Evolutionary conservation across 805 yeast genomes (phyloP), one percentile per base, ranked within the genome.

Genomic region (Yarrowia sp.): DNA sequence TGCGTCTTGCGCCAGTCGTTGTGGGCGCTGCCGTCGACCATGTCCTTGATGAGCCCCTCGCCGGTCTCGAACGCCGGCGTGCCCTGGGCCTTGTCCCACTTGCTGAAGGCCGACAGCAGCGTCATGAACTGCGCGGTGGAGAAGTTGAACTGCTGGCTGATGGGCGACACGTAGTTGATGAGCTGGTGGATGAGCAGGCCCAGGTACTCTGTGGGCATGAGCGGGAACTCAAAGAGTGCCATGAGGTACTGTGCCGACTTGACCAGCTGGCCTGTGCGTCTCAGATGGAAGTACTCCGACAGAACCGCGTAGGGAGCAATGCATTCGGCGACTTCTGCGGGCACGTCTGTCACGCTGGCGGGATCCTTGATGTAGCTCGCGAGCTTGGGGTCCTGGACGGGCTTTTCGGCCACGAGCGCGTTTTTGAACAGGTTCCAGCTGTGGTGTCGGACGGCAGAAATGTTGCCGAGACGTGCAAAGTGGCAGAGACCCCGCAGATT

Each of bases 241-340:
- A 63, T 35, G n/a, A 72, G 59, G 16, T 58, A 33, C 27, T 42
- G 46, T 0, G 68, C 67, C 6, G 73, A 69, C 21, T 62, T 65
- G 14, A 36, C 56, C 10, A 46, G 24, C 18, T 55, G 44, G 7
- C 51, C 64, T 6, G 51, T 47, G 4, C 64, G 46, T 38, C 63
- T 24, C 24, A 36, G 38, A 10, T 36, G 38, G 13, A 66, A 51
- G 32, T 65, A 66, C 29, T 66, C 53, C 13, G 62, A 61, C 32
- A 72, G 63, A 8, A 72, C 68, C 13, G 75, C 75, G 42, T 67
- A 67, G 3, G 76, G 75, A 6, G 73, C 69, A 6, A 73, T 49
- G 53, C 69, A 68, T 41, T 72, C 73, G 18, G 70, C 65, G 3
- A 72, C 65, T 19, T 53, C 41, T 2, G 64, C 41, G 5, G 67